Evolutionary conservation across 257 asterid genomes (phyloP), one percentile per base, ranked within the genome.

Genomic region (Lycium barbarum): DNA sequence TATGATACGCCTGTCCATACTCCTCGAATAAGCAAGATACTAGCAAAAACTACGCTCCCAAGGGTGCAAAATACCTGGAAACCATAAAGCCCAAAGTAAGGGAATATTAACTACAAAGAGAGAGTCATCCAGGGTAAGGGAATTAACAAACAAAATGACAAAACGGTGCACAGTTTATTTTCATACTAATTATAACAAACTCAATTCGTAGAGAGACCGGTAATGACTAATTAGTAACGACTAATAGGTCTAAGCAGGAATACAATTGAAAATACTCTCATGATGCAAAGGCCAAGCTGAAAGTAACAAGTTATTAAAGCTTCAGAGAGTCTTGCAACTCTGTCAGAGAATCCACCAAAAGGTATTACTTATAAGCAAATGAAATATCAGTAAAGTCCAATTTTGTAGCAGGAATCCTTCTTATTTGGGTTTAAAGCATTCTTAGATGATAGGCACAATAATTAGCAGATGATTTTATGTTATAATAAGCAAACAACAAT

Each of bases 61-160:
- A 96, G 97, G 51, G 97, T 92, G 91, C 99, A 96, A 84, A 96
- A 89, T 58, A 96, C 98, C 99, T 95, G 93, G 81, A 81, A 74
- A 49, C 7, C 14, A 49, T 38, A 85, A 18, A 58, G 45, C 63
- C 63, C 51, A 55, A 26, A 18, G 63, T 54, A 81, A n/a, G 80
- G 9, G 53, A 43, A 67, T 47, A 45, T 26, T 17, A 53, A 83
- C 47, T 51, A 15, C 54, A 40, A 83, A 49, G 58, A 78, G 20
- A 43, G 8, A 54, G 63, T 26, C 7, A 22, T 62, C 33, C 45
- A 40, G 66, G n/a, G 40, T 9, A 81, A 20, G 45, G 62, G 74
- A 61, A 45, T 59, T 51, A 36, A 62, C 8, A 5, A 40, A 8
- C 47, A 78, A 4, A 38, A 80, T 17, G 7, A 58, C 40, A 8